Evolutionary conservation across 768 basidiomycete genomes (phyloP).

Genomic region (Russula vinacea): DNA sequence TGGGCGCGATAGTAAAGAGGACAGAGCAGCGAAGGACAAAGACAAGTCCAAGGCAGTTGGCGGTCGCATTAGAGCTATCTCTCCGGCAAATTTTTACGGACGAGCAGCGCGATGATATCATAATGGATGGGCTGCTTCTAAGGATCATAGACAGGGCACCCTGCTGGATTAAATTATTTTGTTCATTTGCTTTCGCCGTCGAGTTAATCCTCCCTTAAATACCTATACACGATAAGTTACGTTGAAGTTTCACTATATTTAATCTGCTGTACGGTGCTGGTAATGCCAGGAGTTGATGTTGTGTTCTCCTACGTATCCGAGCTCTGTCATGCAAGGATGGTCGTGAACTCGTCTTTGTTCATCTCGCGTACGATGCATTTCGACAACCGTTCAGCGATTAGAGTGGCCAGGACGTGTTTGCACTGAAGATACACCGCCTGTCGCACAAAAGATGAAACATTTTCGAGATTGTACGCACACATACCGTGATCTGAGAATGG

Average conservation of each 20-base stretch:
- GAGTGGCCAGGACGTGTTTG: slow-evolving; percentile 71
- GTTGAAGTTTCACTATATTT: slow-evolving; percentile 16
- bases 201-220: slow-evolving; percentile 12
- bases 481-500: slow-evolving; percentile 63
- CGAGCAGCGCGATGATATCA: neutral
- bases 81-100: slow-evolving; percentile 23
- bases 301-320: slow-evolving; percentile 5
- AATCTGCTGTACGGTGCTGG: slow-evolving; percentile 7
- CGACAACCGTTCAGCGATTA: slow-evolving; percentile 54
- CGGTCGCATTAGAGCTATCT: slow-evolving; percentile 6
- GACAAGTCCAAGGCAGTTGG: slow-evolving; percentile 15
- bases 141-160: neutral
- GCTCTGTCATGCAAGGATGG: slow-evolving; percentile 42
- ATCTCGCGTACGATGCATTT: slow-evolving; percentile 51
- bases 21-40: slow-evolving; percentile 15
- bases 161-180: slow-evolving; percentile 13
- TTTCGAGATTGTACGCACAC: slow-evolving; percentile 7
- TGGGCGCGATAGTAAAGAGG: slow-evolving; percentile 10
- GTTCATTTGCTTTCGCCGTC: neutral
- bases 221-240: neutral
- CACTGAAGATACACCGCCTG: slow-evolving; percentile 46
- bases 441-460: neutral
- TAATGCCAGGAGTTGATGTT: slow-evolving; percentile 2
- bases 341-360: slow-evolving; percentile 48
- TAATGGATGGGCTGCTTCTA: neutral